Base-by-base conservation (phyloP, 768 basidiomycete species). In the Imleria badia region DNA sequence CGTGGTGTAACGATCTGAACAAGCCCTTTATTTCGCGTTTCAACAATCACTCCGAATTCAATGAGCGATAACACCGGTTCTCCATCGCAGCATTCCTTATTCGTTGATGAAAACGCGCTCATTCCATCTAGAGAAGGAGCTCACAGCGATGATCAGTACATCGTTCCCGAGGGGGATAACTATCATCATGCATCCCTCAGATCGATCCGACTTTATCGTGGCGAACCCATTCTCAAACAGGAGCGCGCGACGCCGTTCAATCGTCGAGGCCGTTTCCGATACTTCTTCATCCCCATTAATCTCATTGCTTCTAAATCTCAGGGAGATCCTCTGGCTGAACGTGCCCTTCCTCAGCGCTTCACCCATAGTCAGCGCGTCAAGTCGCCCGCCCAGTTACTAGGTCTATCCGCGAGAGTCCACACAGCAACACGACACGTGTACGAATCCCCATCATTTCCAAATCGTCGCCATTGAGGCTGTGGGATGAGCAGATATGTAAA, bases 171-270 rank as follows among this genome's bases (percentile, higher is more conserved):
- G n/a, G 52, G 55, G 46, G 64, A 47, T 57, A 48, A 22, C 45
- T 46, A 51, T 50, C 26, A 39, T 59, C 35, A n/a, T 30, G n/a
- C 40, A 23, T 30, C 39, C 39, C 15, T 26, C 33, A 51, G 39
- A 65, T 62, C 54, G 50, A 60, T 68, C 65, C 66, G 65, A 60
- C 56, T 5, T 51, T 46, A 51, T 56, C 65, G 66, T 48, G 45
- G 44, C 51, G 50, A 48, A 30, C 52, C 42, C 23, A 34, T 43
- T 48, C 51, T 51, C 43, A 48, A 44, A 48, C 47, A 35, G 41
- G 33, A 47, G 44, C 20, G 35, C 15, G 45, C 45, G 41, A 52
- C 50, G 39, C 61, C 59, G 52, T 61, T 43, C 61, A 54, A 64
- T 63, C 45, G 38, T 56, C 40, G 52, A 45, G n/a, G 20, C 38